Conservation (phyloP, 73 alveolate genomes). For the Symbiodinium natans region DNA sequence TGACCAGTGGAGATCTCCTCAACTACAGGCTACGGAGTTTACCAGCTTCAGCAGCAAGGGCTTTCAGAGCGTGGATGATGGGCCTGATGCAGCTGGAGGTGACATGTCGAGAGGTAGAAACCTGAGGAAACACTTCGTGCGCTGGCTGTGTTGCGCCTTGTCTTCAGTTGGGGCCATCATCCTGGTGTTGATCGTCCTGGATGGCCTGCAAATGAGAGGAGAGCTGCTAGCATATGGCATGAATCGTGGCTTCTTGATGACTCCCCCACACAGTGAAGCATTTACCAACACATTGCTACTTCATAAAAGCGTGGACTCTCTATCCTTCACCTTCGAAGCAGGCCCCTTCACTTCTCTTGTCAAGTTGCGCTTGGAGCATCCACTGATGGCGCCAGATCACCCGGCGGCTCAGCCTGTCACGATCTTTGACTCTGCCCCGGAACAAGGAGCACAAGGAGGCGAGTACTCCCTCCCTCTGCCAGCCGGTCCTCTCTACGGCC, state of each 20-base stretch:
- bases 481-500: background rate
- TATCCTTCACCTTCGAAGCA: background rate
- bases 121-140: background rate
- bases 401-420: background rate
- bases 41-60: background rate
- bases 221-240: background rate
- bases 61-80: background rate
- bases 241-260: background rate
- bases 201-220: constrained; percentile 23
- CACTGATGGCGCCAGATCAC: background rate
- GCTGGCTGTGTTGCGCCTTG: background rate
- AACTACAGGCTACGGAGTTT: constrained; percentile 13
- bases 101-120: background rate
- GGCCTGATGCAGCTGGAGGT: background rate
- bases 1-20: background rate
- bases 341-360: constrained; percentile 25
- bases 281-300: background rate
- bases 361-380: background rate
- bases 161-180: background rate
- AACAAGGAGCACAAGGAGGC: background rate
- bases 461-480: background rate
- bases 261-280: background rate
- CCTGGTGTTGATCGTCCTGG: background rate
- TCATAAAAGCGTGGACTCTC: background rate
- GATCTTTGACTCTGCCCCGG: background rate